These are phyloP conservation scores for Athelia psychrophila DNA, from an alignment of 1,284 basidiomycete genomes.

Conservation along the genomic window DNA sequence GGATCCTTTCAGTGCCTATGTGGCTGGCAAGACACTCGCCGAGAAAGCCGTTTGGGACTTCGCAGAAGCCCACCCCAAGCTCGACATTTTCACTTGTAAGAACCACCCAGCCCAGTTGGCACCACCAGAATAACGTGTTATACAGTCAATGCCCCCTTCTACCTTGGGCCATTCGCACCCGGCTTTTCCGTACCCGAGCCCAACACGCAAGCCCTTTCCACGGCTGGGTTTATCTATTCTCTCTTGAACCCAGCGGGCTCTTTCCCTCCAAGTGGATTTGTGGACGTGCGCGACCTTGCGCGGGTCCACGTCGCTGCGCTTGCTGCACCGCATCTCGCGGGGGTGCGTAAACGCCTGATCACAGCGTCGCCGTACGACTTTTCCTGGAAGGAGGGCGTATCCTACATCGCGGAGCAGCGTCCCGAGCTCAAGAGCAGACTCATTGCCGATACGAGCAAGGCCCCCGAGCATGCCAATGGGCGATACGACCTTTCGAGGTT, in stretches of 20 bases:
- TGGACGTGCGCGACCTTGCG: conserved; percentile 20
- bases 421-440: conserved; percentile 11
- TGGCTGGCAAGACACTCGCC: conserved; percentile 5
- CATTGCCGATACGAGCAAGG: not conserved
- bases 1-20: conserved; percentile 11
- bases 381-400: conserved; percentile 7
- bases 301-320: conserved; percentile 17
- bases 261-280: conserved; percentile 6
- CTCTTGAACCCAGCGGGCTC: conserved; percentile 9
- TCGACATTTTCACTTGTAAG: conserved; percentile 8
- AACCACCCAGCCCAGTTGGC: not conserved
- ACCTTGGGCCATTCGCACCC: conserved; percentile 19
- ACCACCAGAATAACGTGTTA: not conserved
- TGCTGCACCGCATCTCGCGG: not conserved
- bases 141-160: conserved; percentile 16
- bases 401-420: conserved; percentile 4
- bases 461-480: too few species aligned
- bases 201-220: conserved; percentile 4
- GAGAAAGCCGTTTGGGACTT: conserved; percentile 12
- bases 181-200: conserved; percentile 8
- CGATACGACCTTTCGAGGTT: not conserved
- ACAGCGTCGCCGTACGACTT: conserved; percentile 4
- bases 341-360: conserved; percentile 4
- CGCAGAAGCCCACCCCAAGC: conserved; percentile 10
- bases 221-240: conserved; percentile 14